Percentiles rank a stretch among this genome's conserved stretches.
These are phyloP conservation scores for Diaporthe capsici DNA, from an alignment of 2,329 filamentous ascomycete genomes.

Conservation along the genomic window DNA sequence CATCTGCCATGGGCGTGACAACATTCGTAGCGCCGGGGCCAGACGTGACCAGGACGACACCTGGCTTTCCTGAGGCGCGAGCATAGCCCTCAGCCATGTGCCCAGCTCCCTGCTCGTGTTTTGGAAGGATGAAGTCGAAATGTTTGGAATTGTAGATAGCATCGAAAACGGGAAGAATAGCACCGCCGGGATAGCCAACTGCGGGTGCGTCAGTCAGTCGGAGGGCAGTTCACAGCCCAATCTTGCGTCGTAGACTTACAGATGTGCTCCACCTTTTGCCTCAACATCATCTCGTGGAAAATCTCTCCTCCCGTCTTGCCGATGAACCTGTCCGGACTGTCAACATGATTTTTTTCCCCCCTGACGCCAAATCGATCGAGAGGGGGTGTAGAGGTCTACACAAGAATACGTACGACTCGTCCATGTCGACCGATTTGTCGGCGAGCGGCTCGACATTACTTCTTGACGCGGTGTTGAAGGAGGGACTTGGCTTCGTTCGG, in stretches of 20 bases:
- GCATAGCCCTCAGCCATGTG: conserved; percentile 99
- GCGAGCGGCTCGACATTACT: conserved; percentile 80
- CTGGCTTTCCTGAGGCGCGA: conserved; percentile 91
- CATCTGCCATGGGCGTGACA: conserved; percentile 96
- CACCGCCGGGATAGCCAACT: conserved; percentile 94
- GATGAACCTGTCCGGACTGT: conserved; percentile 75
- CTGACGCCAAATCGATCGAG: conserved; percentile 22
- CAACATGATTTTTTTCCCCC: conserved; percentile 26
- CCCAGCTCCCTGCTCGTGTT: conserved; percentile 97
- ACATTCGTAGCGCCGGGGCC: conserved; percentile 97
- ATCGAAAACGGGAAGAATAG: conserved; percentile 97
- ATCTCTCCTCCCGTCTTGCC: conserved; percentile 96
- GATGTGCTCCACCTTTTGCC: conserved; percentile 91
- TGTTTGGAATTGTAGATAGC: conserved; percentile 98
- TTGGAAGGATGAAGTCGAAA: conserved; percentile 95
- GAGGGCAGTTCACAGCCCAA: not conserved
- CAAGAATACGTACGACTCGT: conserved; percentile 79
- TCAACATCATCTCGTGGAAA: conserved; percentile 99
- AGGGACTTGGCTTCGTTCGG: conserved; percentile 74
- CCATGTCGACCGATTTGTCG: conserved; percentile 75
- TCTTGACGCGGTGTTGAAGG: conserved; percentile 66
- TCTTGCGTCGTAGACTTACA: conserved; percentile 72
- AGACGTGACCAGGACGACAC: conserved; percentile 96
- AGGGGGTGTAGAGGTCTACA: conserved; percentile 36
- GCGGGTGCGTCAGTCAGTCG: conserved; percentile 47